phyloP scores from a whole-genome alignment of 108 stramenopile species.

The Pseudonitzschia delicatissima region DNA sequence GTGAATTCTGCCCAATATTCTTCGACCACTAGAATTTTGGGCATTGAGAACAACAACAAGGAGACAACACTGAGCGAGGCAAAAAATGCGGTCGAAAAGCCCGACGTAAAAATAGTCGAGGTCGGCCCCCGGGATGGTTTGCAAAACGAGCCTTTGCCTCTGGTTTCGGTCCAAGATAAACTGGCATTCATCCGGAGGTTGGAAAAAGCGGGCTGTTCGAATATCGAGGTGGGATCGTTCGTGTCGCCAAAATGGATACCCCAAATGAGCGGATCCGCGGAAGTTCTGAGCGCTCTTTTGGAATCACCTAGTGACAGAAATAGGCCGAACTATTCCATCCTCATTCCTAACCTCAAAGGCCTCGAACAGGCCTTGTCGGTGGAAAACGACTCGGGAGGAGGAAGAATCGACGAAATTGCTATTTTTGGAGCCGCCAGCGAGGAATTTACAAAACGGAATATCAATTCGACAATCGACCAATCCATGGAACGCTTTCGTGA shows the following conservation, averaged over 20 bases:
- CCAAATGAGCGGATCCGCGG: constrained; percentile 69
- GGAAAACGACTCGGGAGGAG: background rate
- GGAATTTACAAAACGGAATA: constrained; percentile 74
- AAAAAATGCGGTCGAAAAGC: background rate
- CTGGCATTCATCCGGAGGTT: constrained; percentile 52
- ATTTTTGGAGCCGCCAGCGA: constrained; percentile 89
- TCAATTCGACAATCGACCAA: constrained; percentile 84
- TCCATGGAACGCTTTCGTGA: constrained; percentile 68
- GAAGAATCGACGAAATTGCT: constrained; percentile 62
- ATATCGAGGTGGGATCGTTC: constrained; percentile 79
- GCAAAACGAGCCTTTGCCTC: constrained; percentile 61
- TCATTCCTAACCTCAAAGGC: constrained; percentile 82
- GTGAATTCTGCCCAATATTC: no score
- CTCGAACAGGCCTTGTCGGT: constrained; percentile 47
- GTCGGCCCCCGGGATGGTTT: constrained; percentile 73
- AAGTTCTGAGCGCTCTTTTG: constrained; percentile 48
- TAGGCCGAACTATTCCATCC: constrained; percentile 26
- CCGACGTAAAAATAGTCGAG: constrained; percentile 48
- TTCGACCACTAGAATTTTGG: no score
- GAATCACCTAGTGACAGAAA: background rate
- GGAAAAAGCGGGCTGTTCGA: constrained; percentile 53
- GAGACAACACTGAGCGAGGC: background rate
- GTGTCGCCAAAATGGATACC: constrained; percentile 93
- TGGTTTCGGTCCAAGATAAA: constrained; percentile 56
- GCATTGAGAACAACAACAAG: background rate